Percentiles rank a stretch among this genome's conserved stretches.
These are phyloP conservation scores for Pleoardoris graminearum DNA, from an alignment of 2,329 filamentous ascomycete genomes.

Conservation along the genomic window DNA sequence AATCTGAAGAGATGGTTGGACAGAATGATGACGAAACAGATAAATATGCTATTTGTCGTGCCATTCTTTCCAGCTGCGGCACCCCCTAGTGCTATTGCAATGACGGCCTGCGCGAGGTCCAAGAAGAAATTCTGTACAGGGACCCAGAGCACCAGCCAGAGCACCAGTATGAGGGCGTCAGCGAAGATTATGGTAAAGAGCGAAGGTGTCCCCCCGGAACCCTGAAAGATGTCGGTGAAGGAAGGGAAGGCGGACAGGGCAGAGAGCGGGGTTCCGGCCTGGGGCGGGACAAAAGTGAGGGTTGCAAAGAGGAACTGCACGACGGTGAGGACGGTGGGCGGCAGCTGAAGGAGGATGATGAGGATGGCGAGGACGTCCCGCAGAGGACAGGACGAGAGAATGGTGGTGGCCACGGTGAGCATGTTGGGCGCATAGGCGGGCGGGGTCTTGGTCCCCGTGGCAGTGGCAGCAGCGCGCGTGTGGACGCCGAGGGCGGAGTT, in stretches of 20 bases:
- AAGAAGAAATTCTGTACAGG: slow-evolving; percentile 86
- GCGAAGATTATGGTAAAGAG: slow-evolving; percentile 82
- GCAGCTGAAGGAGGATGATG: slow-evolving; percentile 91
- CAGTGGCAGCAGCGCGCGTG: slow-evolving; percentile 66
- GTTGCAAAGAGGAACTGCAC: slow-evolving; percentile 92
- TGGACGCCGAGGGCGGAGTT: slow-evolving; percentile 45
- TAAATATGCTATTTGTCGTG: slow-evolving; percentile 70
- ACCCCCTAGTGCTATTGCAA: slow-evolving; percentile 86
- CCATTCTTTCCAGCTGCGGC: slow-evolving; percentile 71
- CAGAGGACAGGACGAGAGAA: slow-evolving; percentile 85
- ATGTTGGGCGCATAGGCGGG: slow-evolving; percentile 67
- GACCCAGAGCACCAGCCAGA: slow-evolving; percentile 87
- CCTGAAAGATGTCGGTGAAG: slow-evolving; percentile 89
- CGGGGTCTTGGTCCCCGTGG: slow-evolving; percentile 65
- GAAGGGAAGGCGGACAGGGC: slow-evolving; percentile 74
- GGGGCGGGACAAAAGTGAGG: slow-evolving; percentile 85
- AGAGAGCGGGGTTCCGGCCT: slow-evolving; percentile 73
- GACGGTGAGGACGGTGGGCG: slow-evolving; percentile 81
- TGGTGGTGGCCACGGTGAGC: slow-evolving; percentile 78
- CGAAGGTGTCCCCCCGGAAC: slow-evolving; percentile 81
- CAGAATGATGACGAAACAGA: slow-evolving; percentile 70
- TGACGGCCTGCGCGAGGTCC: slow-evolving; percentile 89
- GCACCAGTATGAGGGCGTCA: slow-evolving; percentile 77
- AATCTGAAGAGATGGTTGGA: slow-evolving; percentile 57
- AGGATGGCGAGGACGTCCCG: slow-evolving; percentile 96